Conservation (phyloP, 1,284 basidiomycete genomes). For the Heterobasidion occidentale region DNA sequence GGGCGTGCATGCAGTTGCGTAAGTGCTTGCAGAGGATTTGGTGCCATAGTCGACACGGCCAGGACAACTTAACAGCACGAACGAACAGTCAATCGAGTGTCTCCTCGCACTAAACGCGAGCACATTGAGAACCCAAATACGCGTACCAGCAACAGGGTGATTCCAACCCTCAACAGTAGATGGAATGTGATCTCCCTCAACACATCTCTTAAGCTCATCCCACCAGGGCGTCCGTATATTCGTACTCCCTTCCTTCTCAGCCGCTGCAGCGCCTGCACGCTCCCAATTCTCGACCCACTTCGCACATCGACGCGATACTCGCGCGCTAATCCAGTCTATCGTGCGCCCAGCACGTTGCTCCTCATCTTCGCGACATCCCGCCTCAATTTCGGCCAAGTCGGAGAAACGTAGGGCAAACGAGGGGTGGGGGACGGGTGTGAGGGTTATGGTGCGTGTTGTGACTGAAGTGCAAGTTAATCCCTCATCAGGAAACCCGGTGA, state of each 20-base stretch:
- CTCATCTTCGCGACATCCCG: conserved; percentile 66
- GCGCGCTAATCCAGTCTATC: conserved; percentile 73
- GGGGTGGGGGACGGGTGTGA: conserved; percentile 59
- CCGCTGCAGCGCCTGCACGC: conserved; percentile 7
- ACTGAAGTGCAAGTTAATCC: conserved; percentile 31
- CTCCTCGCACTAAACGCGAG: too few relatives aligned
- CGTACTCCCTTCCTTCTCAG: conserved; percentile 21
- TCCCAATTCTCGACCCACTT: conserved; percentile 57
- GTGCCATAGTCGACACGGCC: conserved; percentile 68
- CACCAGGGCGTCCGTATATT: conserved; percentile 65
- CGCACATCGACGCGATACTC: conserved; percentile 50
- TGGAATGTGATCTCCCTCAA: conserved; percentile 67
- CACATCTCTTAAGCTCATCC: conserved; percentile 70
- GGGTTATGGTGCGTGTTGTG: conserved; percentile 64
- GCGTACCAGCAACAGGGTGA: conserved; percentile 70
- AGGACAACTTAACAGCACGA: conserved; percentile 47
- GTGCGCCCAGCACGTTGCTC: conserved; percentile 65
- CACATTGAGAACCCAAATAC: background rate
- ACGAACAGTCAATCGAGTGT: too few relatives aligned
- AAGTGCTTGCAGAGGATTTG: conserved; percentile 71
- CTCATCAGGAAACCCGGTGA: background rate
- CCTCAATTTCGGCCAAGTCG: conserved; percentile 59
- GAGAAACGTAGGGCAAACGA: conserved; percentile 73
- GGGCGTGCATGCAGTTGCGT: conserved; percentile 57
- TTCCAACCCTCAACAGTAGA: conserved; percentile 72